Evolutionary conservation across 2,329 filamentous ascomycete species (phyloP), one percentile per base, ranked within the genome.

Genomic region (Ilyonectria sp.): DNA sequence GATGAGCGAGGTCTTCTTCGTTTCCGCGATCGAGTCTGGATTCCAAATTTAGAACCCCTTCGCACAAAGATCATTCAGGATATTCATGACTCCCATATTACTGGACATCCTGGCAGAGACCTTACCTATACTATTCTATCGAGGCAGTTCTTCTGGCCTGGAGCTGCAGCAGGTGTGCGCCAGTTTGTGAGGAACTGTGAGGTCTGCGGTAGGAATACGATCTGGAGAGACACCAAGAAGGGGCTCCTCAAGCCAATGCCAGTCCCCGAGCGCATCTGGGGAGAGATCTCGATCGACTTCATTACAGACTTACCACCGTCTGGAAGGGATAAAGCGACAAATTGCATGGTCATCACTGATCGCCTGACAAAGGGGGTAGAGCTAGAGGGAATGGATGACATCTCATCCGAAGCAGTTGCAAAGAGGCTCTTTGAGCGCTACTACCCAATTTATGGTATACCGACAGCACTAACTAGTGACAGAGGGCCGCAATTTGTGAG

Each of bases 161-260:
- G 19, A 2, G 19, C n/a, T 13, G 6, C 46, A 26, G 19, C n/a
- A 26, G 19, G 13, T 21, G 19, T 49, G 1, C 19, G 46, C n/a
- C 46, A 26, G 46, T 23, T 26, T 26, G 46, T 49, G 9, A 21
- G 21, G 6, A 49, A 49, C 21, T 49, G 19, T 26, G 19, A 49
- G n/a, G 6, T 23, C 21, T 49, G 17, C 17, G n/a, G 50, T 1
- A 54, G 50, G 29, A 35, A 33, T 35, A 33, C 29, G 1, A 55
- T 37, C 52, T 55, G 52, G 31, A 55, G 52, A 37, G 52, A 40
- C 29, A 21, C 52, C 31, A 55, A 55, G 31, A 55, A 55, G 52
- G 31, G 52, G 29, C 31, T 55, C 15, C 52, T 21, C 17, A 55
- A 55, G 31, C 52, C 31, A 37, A 35, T 56, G 9, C 53, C 53